A percentile compares a stretch with the other conserved stretches of the same genome.
phyloP scores from a whole-genome alignment of 768 basidiomycete species.

The Lactifluus piperatus region DNA sequence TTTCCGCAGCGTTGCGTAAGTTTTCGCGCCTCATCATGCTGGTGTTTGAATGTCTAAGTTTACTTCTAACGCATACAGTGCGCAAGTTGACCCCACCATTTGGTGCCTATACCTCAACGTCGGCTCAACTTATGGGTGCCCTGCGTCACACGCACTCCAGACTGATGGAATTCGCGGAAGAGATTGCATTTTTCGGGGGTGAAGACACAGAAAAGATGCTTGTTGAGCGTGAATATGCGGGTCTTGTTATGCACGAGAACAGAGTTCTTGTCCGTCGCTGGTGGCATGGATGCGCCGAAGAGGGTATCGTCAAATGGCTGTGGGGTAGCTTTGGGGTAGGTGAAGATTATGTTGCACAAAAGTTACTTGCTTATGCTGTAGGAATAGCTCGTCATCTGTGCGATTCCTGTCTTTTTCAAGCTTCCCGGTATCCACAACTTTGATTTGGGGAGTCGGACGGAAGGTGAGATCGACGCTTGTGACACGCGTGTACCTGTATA shows the following conservation, averaged over 20 bases:
- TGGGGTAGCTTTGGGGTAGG: conserved; percentile 93
- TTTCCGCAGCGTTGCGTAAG: conserved; percentile 74
- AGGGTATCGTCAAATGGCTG: conserved; percentile 92
- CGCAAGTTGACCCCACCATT: conserved; percentile 86
- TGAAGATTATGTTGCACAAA: conserved; percentile 12
- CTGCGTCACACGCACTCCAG: conserved; percentile 90
- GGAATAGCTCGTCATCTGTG: conserved; percentile 58
- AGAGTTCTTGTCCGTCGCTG: conserved; percentile 69
- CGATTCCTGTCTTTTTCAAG: conserved; percentile 89
- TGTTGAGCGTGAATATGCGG: conserved; percentile 82
- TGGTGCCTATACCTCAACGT: conserved; percentile 81
- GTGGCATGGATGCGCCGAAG: conserved; percentile 89
- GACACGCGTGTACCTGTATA: neutral
- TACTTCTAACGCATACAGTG: conserved; percentile 38
- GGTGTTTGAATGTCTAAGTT: neutral
- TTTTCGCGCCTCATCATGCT: conserved; percentile 15
- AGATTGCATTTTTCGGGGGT: conserved; percentile 82
- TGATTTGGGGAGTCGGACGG: conserved; percentile 83
- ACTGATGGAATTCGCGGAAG: conserved; percentile 80
- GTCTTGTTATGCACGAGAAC: conserved; percentile 78
- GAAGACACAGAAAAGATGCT: conserved; percentile 87
- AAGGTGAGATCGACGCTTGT: conserved; percentile 59
- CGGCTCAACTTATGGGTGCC: conserved; percentile 81
- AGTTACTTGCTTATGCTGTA: neutral
- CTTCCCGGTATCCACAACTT: conserved; percentile 55